These are phyloP conservation scores for Scheffersomyces lignicola DNA, from an alignment of 1,139 yeast species.

Conservation along the genomic window DNA sequence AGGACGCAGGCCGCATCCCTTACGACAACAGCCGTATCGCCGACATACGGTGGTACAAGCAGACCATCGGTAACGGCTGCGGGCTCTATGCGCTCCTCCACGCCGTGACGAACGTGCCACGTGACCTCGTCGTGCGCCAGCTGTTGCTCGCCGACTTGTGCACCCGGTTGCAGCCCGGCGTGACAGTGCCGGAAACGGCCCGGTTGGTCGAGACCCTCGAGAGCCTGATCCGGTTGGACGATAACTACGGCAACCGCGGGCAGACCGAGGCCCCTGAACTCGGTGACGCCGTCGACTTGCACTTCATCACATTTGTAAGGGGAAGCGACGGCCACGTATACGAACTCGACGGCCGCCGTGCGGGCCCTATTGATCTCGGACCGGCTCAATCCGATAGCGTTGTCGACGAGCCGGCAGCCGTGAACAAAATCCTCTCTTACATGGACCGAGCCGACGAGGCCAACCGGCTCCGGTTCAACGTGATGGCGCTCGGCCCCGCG, in stretches of 20 bases:
- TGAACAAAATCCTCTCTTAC: constrained; percentile 62
- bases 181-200: constrained; percentile 41
- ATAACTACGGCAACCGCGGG: constrained; percentile 64
- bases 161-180: too few species aligned
- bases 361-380: constrained; percentile 74
- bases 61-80: constrained; percentile 86
- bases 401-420: constrained; percentile 51
- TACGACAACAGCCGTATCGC: constrained; percentile 18
- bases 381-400: constrained; percentile 36
- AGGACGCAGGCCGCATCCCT: constrained; percentile 26
- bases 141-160: constrained; percentile 29
- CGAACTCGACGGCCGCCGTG: constrained; percentile 88
- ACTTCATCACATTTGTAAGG: constrained; percentile 75
- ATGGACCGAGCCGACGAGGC: constrained; percentile 60
- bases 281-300: constrained; percentile 62
- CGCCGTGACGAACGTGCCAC: constrained; percentile 62
- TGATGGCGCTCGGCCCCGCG: constrained; percentile 65
- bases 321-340: constrained; percentile 59
- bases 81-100: constrained; percentile 90
- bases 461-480: constrained; percentile 61
- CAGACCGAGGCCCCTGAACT: constrained; percentile 80
- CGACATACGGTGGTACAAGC: constrained; percentile 68
- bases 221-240: constrained; percentile 45
- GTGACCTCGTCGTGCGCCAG: constrained; percentile 39
- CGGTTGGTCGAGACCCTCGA: constrained; percentile 57